These are phyloP conservation scores for Rhynchospora breviuscula DNA, from an alignment of 176 grass and related monocot genomes.

Conservation along the genomic window DNA sequence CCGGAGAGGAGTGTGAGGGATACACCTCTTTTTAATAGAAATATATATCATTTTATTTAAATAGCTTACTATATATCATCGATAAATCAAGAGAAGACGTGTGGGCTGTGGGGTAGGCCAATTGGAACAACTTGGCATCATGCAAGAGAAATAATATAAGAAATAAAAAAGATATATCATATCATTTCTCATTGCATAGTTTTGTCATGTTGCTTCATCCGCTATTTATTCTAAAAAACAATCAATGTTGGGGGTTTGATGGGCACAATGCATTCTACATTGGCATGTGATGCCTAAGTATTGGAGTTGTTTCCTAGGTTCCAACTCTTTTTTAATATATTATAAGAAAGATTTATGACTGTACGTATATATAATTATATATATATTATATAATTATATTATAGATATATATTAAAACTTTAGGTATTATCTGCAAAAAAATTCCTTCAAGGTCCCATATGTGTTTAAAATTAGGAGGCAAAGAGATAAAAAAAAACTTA, in stretches of 20 bases:
- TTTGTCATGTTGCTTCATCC: conserved; percentile 45
- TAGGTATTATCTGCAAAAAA: neutral
- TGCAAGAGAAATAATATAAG: conserved; percentile 33
- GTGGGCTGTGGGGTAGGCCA: conserved; percentile 27
- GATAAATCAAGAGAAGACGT: neutral
- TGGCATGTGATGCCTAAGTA: conserved; percentile 55
- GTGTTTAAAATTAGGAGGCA: neutral
- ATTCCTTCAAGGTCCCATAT: neutral
- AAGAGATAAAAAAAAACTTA: neutral
- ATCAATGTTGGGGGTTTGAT: conserved; percentile 20
- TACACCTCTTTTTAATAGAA: neutral
- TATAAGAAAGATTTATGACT: conserved; percentile 26
- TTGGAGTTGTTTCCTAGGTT: conserved; percentile 79
- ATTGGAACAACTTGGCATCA: conserved; percentile 27
- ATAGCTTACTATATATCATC: neutral
- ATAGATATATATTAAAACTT: neutral
- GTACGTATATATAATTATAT: neutral
- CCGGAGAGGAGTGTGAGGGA: neutral
- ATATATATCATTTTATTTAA: neutral
- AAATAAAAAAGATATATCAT: conserved; percentile 42
- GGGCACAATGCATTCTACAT: conserved; percentile 17
- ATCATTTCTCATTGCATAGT: conserved; percentile 45
- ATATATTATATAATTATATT: neutral
- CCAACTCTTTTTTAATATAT: conserved; percentile 38
- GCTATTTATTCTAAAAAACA: conserved; percentile 7